phyloP scores from a whole-genome alignment of 768 basidiomycete species.

The Agaricus blazei region DNA sequence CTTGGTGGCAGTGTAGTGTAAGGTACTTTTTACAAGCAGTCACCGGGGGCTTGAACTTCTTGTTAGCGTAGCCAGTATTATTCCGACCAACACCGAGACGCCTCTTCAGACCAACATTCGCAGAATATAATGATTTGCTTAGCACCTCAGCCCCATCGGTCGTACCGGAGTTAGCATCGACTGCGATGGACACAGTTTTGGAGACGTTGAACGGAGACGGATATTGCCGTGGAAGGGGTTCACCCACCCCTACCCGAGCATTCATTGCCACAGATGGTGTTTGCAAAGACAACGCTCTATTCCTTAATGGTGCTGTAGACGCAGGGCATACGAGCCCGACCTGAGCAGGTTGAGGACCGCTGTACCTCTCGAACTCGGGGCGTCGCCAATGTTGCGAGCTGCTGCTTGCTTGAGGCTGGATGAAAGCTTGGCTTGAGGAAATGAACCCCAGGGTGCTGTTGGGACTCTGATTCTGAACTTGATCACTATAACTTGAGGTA shows the following conservation, averaged over 20 bases:
- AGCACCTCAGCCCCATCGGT: slow-evolving; percentile 7
- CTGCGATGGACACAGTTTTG: neutral
- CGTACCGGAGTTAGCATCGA: neutral
- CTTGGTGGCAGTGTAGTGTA: no score
- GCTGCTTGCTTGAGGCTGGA: neutral
- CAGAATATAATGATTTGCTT: neutral
- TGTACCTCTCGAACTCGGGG: neutral
- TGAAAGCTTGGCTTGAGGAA: slow-evolving; percentile 1
- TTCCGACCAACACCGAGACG: slow-evolving; percentile 60
- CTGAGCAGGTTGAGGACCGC: neutral
- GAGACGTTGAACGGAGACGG: neutral
- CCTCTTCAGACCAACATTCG: slow-evolving; percentile 37
- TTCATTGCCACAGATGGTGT: neutral
- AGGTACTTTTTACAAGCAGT: neutral
- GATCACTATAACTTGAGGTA: neutral
- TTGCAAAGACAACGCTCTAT: neutral
- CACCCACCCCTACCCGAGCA: neutral
- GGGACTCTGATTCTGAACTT: neutral
- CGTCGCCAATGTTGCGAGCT: neutral
- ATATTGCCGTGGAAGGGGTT: neutral
- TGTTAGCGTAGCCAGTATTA: slow-evolving; percentile 52
- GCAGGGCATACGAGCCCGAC: neutral
- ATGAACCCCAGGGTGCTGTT: neutral
- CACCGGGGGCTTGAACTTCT: slow-evolving; percentile 60
- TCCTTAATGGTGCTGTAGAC: neutral